These are phyloP conservation scores for Xylaria sp. DNA, from an alignment of 2,329 filamentous ascomycete species.

Conservation along the genomic window DNA sequence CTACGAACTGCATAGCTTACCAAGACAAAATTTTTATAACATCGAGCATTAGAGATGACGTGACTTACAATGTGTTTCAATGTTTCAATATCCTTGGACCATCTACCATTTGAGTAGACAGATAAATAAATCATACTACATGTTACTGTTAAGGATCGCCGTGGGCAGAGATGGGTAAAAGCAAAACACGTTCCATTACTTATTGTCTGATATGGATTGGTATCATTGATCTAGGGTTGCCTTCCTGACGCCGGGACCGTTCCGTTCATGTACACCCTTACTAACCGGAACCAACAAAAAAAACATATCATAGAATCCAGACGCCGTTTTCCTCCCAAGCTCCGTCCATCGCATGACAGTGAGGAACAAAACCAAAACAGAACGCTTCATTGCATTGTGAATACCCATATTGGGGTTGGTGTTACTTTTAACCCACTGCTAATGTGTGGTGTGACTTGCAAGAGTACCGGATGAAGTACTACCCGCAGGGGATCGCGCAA, in stretches of 20 bases:
- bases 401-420: not conserved
- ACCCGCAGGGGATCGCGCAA: not conserved
- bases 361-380: not conserved
- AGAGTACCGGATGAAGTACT: not conserved
- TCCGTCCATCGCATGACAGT: not conserved
- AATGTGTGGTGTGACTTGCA: not conserved
- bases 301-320: slow-evolving; percentile 8
- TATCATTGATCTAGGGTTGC: slow-evolving; percentile 25
- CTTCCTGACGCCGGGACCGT: slow-evolving; percentile 26
- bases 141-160: not conserved
- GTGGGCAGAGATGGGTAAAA: not conserved
- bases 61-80: not conserved
- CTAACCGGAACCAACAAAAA: slow-evolving; percentile 1
- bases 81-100: no score
- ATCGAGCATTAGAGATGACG: not conserved
- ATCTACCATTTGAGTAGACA: no score
- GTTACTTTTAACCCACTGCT: not conserved
- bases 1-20: not conserved
- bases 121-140: not conserved
- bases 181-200: slow-evolving; percentile 2
- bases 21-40: not conserved
- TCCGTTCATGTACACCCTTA: slow-evolving; percentile 7
- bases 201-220: slow-evolving; percentile 19
- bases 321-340: slow-evolving; percentile 7
- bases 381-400: slow-evolving; percentile 1